These are phyloP conservation scores for Phytophthora hibernalis DNA, from an alignment of 352 stramenopile genomes.

Conservation along the genomic window DNA sequence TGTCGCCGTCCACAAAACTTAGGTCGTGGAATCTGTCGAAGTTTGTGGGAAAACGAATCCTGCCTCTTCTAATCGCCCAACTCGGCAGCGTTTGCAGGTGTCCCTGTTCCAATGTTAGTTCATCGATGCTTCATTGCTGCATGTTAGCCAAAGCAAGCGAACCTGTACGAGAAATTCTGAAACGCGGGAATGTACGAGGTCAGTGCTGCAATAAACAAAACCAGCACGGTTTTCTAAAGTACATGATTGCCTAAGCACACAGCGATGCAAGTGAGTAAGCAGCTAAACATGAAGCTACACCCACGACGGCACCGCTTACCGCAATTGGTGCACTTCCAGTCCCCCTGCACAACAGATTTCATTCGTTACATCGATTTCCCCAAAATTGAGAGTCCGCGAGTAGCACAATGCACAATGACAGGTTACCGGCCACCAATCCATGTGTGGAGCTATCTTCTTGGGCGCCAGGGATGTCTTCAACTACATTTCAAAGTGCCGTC, in stretches of 20 bases:
- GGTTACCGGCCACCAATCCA: slow-evolving; percentile 82
- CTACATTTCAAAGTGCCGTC: slow-evolving; percentile 11
- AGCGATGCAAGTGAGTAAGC: slow-evolving; percentile 15
- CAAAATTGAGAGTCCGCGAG: neutral
- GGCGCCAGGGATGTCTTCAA: slow-evolving; percentile 37
- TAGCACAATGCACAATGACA: neutral
- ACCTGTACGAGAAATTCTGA: slow-evolving; percentile 82
- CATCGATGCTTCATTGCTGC: neutral
- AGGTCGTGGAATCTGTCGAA: slow-evolving; percentile 27
- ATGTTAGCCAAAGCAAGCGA: neutral
- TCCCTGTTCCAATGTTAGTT: slow-evolving; percentile 39
- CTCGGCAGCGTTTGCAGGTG: slow-evolving; percentile 66
- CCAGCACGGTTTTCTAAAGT: slow-evolving; percentile 14
- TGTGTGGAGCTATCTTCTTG: slow-evolving; percentile 69
- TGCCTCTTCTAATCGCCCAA: slow-evolving; percentile 66
- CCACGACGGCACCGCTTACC: slow-evolving; percentile 36
- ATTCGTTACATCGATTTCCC: slow-evolving; percentile 20
- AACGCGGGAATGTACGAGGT: slow-evolving; percentile 18
- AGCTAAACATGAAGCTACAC: neutral
- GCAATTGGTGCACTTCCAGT: slow-evolving; percentile 83
- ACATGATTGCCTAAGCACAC: slow-evolving; percentile 59
- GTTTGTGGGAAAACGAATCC: slow-evolving; percentile 55
- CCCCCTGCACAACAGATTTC: slow-evolving; percentile 48
- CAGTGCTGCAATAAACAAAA: slow-evolving; percentile 11
- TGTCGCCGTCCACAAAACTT: slow-evolving; percentile 12